Conservation (phyloP, 2,329 filamentous ascomycete species). For the Pseudopithomyces chartarum region DNA sequence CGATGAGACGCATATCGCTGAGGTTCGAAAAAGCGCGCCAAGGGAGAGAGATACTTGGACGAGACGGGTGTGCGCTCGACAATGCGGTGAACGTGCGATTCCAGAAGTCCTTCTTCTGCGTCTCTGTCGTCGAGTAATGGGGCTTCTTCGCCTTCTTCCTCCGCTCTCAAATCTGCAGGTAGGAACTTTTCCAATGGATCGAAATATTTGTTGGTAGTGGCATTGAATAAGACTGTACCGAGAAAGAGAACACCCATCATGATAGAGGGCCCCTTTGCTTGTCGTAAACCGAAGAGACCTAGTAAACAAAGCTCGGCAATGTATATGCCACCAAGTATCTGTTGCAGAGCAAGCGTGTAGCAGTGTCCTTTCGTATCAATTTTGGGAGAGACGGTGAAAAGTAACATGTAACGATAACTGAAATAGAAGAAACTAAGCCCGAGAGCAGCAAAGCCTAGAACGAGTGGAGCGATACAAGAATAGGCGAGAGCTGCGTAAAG, state of each 20-base stretch:
- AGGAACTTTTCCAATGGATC: conserved; percentile 42
- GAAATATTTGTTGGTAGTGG: conserved; percentile 40
- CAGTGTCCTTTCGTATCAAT: conserved; percentile 88
- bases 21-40: conserved; percentile 42
- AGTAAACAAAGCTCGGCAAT: conserved; percentile 82
- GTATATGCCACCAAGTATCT: conserved; percentile 83
- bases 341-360: conserved; percentile 86
- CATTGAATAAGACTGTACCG: conserved; percentile 39
- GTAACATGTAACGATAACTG: conserved; percentile 86
- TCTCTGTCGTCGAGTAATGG: conserved; percentile 39
- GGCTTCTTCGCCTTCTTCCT: conserved; percentile 35
- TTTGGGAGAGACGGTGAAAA: conserved; percentile 81
- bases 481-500: conserved; percentile 74
- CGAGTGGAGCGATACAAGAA: conserved; percentile 82
- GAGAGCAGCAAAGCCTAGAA: conserved; percentile 79
- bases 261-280: conserved; percentile 40
- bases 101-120: conserved; percentile 30
- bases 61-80: conserved; percentile 31
- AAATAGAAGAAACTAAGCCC: conserved; percentile 83
- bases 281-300: conserved; percentile 69
- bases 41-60: conserved; percentile 27
- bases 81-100: conserved; percentile 33
- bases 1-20: conserved; percentile 41
- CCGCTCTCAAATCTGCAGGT: conserved; percentile 36
- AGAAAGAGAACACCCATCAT: conserved; percentile 39